Percentiles rank a stretch among this genome's conserved stretches.
Evolutionary conservation across 441 rosid genomes (phyloP).

Genomic region (Breynia disticha): DNA sequence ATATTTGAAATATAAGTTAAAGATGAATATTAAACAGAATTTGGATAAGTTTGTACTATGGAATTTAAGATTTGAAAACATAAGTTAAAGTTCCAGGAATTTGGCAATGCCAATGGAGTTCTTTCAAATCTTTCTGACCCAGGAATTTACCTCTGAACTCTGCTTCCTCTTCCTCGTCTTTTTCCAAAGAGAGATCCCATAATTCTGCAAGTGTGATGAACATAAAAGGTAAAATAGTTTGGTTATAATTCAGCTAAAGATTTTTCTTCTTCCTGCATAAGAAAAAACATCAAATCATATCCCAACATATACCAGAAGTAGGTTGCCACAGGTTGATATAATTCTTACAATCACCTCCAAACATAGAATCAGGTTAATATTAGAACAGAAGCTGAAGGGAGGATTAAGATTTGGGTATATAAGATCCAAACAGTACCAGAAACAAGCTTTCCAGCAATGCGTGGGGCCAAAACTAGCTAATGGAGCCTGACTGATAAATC

Average conservation of each 20-base stretch:
- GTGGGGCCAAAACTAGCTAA: slow-evolving; percentile 59
- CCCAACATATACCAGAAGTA: slow-evolving; percentile 25
- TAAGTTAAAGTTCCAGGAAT: slow-evolving; percentile 92
- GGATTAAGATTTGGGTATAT: too few relatives aligned
- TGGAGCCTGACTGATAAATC: slow-evolving; percentile 61
- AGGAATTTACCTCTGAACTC: slow-evolving; percentile 82
- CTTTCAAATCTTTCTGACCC: slow-evolving; percentile 97
- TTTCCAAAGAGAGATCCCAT: slow-evolving; percentile 95
- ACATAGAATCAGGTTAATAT: background rate
- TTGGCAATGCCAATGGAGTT: slow-evolving; percentile 89
- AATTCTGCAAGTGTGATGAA: slow-evolving; percentile 45
- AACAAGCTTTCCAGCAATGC: slow-evolving; percentile 67
- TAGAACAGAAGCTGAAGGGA: too few relatives aligned
- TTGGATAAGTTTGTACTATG: too few relatives aligned
- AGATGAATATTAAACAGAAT: too few relatives aligned
- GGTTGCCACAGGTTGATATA: slow-evolving; percentile 88
- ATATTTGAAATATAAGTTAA: too few relatives aligned
- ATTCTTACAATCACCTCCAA: slow-evolving; percentile 75
- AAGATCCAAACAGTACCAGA: slow-evolving; percentile 39
- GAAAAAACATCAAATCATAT: background rate
- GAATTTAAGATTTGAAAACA: too few relatives aligned
- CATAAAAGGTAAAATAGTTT: too few relatives aligned
- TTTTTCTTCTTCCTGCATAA: slow-evolving; percentile 48
- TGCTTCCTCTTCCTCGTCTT: slow-evolving; percentile 91
- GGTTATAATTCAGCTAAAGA: slow-evolving; percentile 25